Percentiles rank a stretch among this genome's conserved stretches.
Conservation (phyloP, 1,284 basidiomycete genomes). For the Puccinia brachypodii region DNA sequence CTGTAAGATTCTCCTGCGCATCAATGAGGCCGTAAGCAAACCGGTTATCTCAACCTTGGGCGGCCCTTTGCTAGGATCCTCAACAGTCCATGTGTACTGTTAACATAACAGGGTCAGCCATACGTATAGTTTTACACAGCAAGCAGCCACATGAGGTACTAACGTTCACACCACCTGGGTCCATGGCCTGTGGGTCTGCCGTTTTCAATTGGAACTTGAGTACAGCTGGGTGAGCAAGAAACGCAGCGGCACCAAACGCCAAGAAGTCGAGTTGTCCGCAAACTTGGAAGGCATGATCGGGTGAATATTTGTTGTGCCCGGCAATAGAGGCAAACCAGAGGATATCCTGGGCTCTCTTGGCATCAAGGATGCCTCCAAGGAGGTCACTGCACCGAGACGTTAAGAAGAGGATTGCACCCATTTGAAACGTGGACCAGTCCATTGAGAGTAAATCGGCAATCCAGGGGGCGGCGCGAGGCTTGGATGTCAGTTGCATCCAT, state of each 20-base stretch:
- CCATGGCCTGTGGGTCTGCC: background rate
- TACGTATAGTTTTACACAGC: background rate
- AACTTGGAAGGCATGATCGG: background rate
- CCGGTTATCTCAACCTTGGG: no score
- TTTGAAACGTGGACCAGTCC: background rate
- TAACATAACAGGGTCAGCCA: background rate
- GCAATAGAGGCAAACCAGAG: background rate
- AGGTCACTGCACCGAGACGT: background rate
- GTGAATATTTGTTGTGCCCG: background rate
- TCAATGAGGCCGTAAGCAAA: no score
- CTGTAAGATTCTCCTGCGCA: no score
- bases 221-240: background rate
- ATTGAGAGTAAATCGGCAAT: background rate
- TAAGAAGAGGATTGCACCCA: background rate
- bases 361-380: background rate
- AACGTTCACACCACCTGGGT: background rate
- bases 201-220: background rate
- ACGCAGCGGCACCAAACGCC: background rate
- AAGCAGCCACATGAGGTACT: background rate
- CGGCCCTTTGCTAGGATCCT: no score
- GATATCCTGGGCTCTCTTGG: background rate
- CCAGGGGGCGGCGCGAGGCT: no score
- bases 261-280: background rate
- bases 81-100: no score
- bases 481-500: no score